These are phyloP conservation scores for Trametes polyzona DNA, from an alignment of 1,284 basidiomycete genomes.

Conservation along the genomic window DNA sequence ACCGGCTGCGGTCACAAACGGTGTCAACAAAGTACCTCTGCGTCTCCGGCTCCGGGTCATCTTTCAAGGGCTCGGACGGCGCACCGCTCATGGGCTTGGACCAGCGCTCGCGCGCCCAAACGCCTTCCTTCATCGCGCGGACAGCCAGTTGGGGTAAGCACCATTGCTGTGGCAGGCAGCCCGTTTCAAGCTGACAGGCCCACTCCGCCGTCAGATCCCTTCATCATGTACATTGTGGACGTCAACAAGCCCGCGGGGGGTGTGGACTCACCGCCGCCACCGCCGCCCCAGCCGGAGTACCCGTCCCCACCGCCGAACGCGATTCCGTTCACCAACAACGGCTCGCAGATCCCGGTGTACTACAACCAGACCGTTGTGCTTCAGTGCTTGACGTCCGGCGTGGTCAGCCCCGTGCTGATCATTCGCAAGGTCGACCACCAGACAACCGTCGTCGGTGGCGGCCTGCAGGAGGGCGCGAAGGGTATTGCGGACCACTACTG, in stretches of 20 bases:
- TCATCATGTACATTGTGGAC: slow-evolving; percentile 94
- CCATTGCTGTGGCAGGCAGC: slow-evolving; percentile 5
- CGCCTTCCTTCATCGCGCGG: slow-evolving; percentile 83
- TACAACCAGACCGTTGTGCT: slow-evolving; percentile 97
- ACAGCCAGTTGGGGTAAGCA: slow-evolving; percentile 82
- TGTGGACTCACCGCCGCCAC: slow-evolving; percentile 75
- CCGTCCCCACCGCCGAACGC: slow-evolving; percentile 90
- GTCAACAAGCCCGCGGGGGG: slow-evolving; percentile 79
- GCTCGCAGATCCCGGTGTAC: slow-evolving; percentile 83
- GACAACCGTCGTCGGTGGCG: slow-evolving; percentile 89
- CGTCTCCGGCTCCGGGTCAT: slow-evolving; percentile 88
- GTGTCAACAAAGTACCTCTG: slow-evolving; percentile 96
- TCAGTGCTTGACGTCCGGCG: slow-evolving; percentile 92
- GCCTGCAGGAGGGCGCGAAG: slow-evolving; percentile 80
- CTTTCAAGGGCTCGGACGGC: slow-evolving; percentile 90
- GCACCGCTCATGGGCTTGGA: slow-evolving; percentile 82
- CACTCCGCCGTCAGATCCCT: slow-evolving; percentile 70
- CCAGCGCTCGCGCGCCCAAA: slow-evolving; percentile 68
- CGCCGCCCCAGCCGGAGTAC: slow-evolving; percentile 81
- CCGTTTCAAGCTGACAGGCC: slow-evolving; percentile 23
- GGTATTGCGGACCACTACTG: slow-evolving; percentile 83
- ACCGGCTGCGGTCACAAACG: slow-evolving; percentile 90
- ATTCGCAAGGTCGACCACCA: slow-evolving; percentile 93
- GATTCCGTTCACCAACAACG: slow-evolving; percentile 79
- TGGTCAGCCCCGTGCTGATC: slow-evolving; percentile 90